Evolutionary conservation across 805 yeast genomes (phyloP), one percentile per base, ranked within the genome.

Genomic region (Candida coquimbonensis): DNA sequence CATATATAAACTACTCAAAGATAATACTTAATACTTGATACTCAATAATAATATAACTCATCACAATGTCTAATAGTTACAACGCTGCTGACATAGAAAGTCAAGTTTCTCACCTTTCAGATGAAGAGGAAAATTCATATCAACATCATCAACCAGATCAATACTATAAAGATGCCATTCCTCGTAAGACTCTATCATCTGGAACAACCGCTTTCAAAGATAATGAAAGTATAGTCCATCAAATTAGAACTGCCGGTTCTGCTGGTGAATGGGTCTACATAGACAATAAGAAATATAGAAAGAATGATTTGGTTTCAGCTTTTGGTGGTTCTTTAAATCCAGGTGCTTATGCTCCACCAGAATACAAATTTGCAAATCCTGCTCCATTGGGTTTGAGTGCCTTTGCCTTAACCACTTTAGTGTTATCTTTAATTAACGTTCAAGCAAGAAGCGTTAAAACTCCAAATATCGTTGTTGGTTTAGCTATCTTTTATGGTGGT

Each of bases 291-390:
- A 59, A 57, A 42, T 59, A 51, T 42, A 42, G 50, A 52, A 72
- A 74, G 47, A 69, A 67, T 31, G 85, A 80, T 45, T 69, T 80
- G 45, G 57, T 76, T 47, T 59, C 61, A 9, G 85, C 85, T 1
- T 80, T 80, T 54, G 93, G 90, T 56, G 93, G 91, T 75, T 66
- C 78, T n/a, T 62, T 82, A 58, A 78, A 74, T 51, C 83, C 87
- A 13, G 86, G 82, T 64, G 48, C 64, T 51, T 55, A 70, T 14
- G 62, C 66, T 25, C 69, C 72, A 11, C 75, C 86, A 16, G 57
- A 64, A 8, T 75, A 79, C 55, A 67, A 66, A 46, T 70, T 72
- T 60, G 86, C 77, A 44, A 80, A 80, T 56, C 84, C 87, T 38
- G 81, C 81, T 42, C 85, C 85, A 13, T 65, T 80, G 52, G 86